Evolutionary conservation across 805 yeast genomes (phyloP).

Genomic region (Metahyphopichia silvanorum): DNA sequence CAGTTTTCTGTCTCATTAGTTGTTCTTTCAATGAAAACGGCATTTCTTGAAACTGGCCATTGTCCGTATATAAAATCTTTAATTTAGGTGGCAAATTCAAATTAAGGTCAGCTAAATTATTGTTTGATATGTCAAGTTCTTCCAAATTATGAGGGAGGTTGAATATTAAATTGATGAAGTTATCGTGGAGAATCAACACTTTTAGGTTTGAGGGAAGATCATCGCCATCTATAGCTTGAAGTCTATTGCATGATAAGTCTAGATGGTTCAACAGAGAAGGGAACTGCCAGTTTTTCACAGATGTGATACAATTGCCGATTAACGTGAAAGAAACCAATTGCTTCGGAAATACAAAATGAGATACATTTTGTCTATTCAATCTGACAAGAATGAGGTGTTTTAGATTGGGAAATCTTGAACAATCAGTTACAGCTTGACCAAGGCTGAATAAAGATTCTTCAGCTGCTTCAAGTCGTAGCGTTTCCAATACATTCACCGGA

Average conservation of each 20-base stretch:
- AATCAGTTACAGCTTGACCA: no score
- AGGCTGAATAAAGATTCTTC: no score
- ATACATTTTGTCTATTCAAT: no score
- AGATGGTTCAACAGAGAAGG: not conserved
- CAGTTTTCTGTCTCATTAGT: not conserved
- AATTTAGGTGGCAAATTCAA: not conserved
- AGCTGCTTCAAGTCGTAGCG: not conserved
- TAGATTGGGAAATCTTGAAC: no score
- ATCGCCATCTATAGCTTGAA: not conserved
- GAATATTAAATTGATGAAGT: not conserved
- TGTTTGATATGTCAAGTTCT: not conserved
- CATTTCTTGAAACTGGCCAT: not conserved
- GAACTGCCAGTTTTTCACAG: not conserved
- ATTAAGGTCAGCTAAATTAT: slow-evolving; percentile 1
- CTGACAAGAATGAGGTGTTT: no score
- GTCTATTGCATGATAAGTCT: not conserved
- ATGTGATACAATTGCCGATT: not conserved
- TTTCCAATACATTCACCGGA: not conserved
- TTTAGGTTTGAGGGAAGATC: not conserved
- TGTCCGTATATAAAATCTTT: slow-evolving; percentile 1
- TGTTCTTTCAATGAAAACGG: not conserved
- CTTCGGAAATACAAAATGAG: not conserved
- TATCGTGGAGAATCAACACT: not conserved
- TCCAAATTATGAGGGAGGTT: not conserved
- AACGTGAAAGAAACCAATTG: not conserved